Conservation (phyloP, 2,329 filamentous ascomycete species). For the Tolypocladium pustulatum region DNA sequence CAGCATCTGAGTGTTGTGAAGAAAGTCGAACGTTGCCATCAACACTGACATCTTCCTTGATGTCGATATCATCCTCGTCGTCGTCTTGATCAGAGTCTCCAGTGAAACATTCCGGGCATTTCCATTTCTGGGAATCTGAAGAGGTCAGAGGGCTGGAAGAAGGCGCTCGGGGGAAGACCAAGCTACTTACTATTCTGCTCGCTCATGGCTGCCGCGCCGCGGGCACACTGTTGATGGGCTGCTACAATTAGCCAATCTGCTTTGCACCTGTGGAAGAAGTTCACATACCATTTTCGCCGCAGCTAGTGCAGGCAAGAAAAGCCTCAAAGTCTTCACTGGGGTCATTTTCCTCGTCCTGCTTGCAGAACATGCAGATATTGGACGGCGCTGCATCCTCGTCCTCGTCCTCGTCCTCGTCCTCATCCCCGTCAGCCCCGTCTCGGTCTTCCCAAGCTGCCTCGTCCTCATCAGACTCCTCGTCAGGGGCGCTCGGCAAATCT, state of each 20-base stretch:
- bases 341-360: slow-evolving; percentile 71
- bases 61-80: slow-evolving; percentile 20
- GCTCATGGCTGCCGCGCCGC: slow-evolving; percentile 42
- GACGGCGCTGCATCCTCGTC: slow-evolving; percentile 40
- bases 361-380: slow-evolving; percentile 60
- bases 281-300: slow-evolving; percentile 71
- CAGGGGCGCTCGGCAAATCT: slow-evolving; percentile 36
- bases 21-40: slow-evolving; percentile 10
- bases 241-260: slow-evolving; percentile 30
- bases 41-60: slow-evolving; percentile 11
- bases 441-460: slow-evolving; percentile 39
- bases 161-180: not conserved
- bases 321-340: slow-evolving; percentile 72
- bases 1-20: slow-evolving; percentile 16
- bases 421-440: slow-evolving; percentile 46
- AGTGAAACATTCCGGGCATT: slow-evolving; percentile 37
- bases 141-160: slow-evolving; percentile 11
- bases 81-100: slow-evolving; percentile 20
- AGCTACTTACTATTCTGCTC: slow-evolving; percentile 19
- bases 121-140: slow-evolving; percentile 32
- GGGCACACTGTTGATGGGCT: slow-evolving; percentile 90
- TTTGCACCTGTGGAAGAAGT: slow-evolving; percentile 9
- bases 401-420: slow-evolving; percentile 48
- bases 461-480: slow-evolving; percentile 13
- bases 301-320: slow-evolving; percentile 65